These are phyloP conservation scores for Nepenthes mirabilis DNA, from an alignment of 148 eudicot species.

Conservation along the genomic window DNA sequence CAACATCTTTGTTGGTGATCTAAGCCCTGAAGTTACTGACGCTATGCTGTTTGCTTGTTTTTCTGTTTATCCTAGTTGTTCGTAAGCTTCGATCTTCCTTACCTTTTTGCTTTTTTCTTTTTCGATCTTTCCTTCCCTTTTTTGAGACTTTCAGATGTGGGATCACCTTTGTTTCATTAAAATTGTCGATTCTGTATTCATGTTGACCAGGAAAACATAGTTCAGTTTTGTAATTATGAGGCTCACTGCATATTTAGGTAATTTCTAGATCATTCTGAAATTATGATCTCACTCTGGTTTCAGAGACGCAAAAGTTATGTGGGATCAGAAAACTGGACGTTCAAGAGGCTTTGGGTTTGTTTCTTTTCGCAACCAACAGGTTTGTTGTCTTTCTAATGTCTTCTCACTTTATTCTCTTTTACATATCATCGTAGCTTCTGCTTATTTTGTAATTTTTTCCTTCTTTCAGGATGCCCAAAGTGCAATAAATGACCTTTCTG, in stretches of 20 bases:
- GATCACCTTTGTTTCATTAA: not conserved
- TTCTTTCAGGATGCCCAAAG: slow-evolving; percentile 84
- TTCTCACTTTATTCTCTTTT: not conserved
- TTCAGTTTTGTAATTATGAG: no score
- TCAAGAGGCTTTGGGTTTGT: slow-evolving; percentile 99
- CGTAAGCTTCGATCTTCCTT: slow-evolving; percentile 50
- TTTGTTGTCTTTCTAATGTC: slow-evolving; percentile 6
- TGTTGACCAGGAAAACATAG: not conserved
- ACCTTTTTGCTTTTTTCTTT: not conserved
- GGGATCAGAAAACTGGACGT: slow-evolving; percentile 99
- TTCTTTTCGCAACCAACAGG: slow-evolving; percentile 89
- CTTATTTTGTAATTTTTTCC: not conserved
- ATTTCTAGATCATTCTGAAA: not conserved
- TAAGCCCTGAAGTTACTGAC: slow-evolving; percentile 96
- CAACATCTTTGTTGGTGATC: slow-evolving; percentile 96
- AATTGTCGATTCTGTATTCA: not conserved
- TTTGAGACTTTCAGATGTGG: not conserved
- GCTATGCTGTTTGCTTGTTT: slow-evolving; percentile 89
- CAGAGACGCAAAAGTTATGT: slow-evolving; percentile 99
- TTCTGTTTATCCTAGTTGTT: slow-evolving; percentile 83
- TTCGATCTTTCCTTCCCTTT: not conserved
- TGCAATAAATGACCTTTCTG: slow-evolving; percentile 86
- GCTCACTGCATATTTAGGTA: no score
- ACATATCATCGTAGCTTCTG: not conserved
- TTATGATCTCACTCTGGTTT: slow-evolving; percentile 1